Evolutionary conservation across 2,329 filamentous ascomycete species (phyloP), one percentile per base, ranked within the genome.

Genomic region (Periconia macrospinosa): DNA sequence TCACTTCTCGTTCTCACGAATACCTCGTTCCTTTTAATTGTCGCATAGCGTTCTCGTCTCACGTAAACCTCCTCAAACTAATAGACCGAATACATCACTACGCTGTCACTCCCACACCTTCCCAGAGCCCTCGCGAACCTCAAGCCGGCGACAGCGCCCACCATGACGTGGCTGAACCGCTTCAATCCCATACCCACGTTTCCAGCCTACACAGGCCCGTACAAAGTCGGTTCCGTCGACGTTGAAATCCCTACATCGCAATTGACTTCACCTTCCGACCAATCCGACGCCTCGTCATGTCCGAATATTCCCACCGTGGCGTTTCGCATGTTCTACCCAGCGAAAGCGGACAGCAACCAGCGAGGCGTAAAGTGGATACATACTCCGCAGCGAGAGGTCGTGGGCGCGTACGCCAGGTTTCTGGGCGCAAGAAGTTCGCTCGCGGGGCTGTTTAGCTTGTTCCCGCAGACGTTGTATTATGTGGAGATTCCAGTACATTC

Each of bases 281-380:
- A 86, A 0, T 78, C 81, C 19, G 79, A 81, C 47, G 81, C 84
- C 6, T 13, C 30, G 13, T 73, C 75, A 51, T 67, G 67, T 35
- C 49, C 58, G 1, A 85, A 67, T 20, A 18, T 92, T 44, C 78
- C 85, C 18, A 96, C 91, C 1, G 80, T 95, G 23, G 87, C 89
- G 52, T 94, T 91, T 71, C 85, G 91, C 57, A 80, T 95, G 53
- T 96, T 90, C 76, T 95, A 95, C 69, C 91, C 91, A 1, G 67
- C 63, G 27, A 61, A 57, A 30, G 56, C 60, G 40, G 65, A 66
- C 5, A 70, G 66, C 41, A 54, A 74, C 48, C 79, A 83, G 64
- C 84, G 84, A 63, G 79, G 79, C 10, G 87, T 91, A 51, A 83
- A 82, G 63, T 96, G 91, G 91, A 81, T 95, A 49, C 90, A 90